These are phyloP conservation scores for Exophiala spinifera DNA, from an alignment of 2,329 filamentous ascomycete species.

Conservation along the genomic window DNA sequence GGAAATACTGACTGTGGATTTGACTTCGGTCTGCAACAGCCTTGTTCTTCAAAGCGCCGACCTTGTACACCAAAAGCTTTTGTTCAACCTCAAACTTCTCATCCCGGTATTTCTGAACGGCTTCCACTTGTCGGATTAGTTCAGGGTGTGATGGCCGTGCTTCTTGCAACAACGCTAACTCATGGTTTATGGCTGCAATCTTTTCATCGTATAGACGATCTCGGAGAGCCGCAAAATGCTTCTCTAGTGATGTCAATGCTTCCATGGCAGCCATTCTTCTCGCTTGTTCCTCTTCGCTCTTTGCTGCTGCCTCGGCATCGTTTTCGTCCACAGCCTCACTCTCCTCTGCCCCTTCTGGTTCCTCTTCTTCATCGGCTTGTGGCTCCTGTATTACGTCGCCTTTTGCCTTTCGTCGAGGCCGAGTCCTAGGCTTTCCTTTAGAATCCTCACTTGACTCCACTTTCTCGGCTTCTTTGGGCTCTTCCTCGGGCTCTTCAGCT, in stretches of 20 bases:
- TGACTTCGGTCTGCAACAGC: slow-evolving; percentile 80
- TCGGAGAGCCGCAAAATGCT: slow-evolving; percentile 81
- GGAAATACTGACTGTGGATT: slow-evolving; percentile 85
- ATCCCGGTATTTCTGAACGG: slow-evolving; percentile 75
- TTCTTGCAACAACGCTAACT: slow-evolving; percentile 59
- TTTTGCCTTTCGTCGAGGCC: slow-evolving; percentile 39
- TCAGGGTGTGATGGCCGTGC: slow-evolving; percentile 75
- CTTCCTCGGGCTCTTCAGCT: slow-evolving; percentile 44
- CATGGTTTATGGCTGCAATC: slow-evolving; percentile 72
- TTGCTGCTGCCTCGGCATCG: slow-evolving; percentile 44
- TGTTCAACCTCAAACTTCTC: slow-evolving; percentile 76
- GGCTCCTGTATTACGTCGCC: slow-evolving; percentile 40
- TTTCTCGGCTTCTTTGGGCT: slow-evolving; percentile 43
- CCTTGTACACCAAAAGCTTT: slow-evolving; percentile 68
- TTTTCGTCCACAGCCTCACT: slow-evolving; percentile 45
- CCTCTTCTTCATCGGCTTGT: slow-evolving; percentile 50
- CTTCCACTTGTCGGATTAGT: slow-evolving; percentile 84
- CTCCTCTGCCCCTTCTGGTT: slow-evolving; percentile 46
- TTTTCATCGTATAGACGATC: slow-evolving; percentile 82
- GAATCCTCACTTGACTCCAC: slow-evolving; percentile 63
- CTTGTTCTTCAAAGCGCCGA: slow-evolving; percentile 68
- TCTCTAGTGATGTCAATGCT: slow-evolving; percentile 75
- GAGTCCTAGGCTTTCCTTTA: slow-evolving; percentile 46
- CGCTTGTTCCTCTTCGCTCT: slow-evolving; percentile 58
- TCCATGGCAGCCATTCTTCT: slow-evolving; percentile 78